Base-by-base conservation (phyloP, 2,329 filamentous ascomycete species). In the Blastomyces emzantsi region DNA sequence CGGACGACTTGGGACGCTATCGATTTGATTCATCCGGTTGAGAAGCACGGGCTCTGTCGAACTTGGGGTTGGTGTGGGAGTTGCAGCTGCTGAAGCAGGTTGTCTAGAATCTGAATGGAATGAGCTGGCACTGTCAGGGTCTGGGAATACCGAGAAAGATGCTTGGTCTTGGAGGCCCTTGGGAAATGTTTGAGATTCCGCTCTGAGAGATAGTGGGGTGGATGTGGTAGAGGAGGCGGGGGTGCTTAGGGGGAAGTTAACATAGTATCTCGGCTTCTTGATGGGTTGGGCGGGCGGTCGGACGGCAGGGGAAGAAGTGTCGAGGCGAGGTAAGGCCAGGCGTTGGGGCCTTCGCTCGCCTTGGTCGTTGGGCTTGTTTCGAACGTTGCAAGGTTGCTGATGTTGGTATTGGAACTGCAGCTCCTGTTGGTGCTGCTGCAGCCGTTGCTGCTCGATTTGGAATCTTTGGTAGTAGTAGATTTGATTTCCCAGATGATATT, bases 251-350 rank as follows among this genome's bases (percentile, higher is more conserved):
- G 33, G 57, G 25, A 60, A 25, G 19, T 25, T 28, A 9, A 43
- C 57, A 47, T 60, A 60, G 41, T 30, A 60, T 60, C 57, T 60
- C 43, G 43, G 15, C 3, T 5, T 22, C 43, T 60, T 60, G 41
- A 8, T 57, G 11, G 33, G 8, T 57, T 57, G 30, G 33, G 36
- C 2, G 57, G 2, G 17, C 15, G 39, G 57, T 7, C 28, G 57
- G 57, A 47, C 25, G 43, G 57, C 28, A 7, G 57, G 22, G 11
- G 41, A 28, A 2, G 57, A 47, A 28, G 57, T 60, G 43, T 60
- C 57, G 17, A 60, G 57, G 25, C 41, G 41, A 47, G 57, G 57
- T 4, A 60, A 22, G 39, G 57, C n/a, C 39, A 60, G 43, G 15
- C 25, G 39, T 22, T 41, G 41, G 25, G 57, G 25, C 41, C 25